Evolutionary conservation across 192 early-diverging fungal species (phyloP).

Genomic region (Podila clonocystis): DNA sequence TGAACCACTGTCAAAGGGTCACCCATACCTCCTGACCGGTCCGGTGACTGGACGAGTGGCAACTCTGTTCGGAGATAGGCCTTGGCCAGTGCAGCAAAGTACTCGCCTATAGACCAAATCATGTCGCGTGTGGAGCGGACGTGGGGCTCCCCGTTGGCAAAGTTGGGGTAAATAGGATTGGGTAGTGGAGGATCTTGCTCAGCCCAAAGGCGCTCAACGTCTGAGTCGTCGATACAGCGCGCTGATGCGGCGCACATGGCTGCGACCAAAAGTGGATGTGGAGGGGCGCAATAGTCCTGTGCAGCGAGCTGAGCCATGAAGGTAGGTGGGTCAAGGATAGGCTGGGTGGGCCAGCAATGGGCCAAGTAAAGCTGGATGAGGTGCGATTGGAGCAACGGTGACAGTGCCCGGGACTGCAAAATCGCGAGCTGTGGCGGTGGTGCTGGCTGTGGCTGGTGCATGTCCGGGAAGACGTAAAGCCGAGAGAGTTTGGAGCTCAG

Average conservation of each 20-base stretch:
- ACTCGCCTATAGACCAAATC: constrained; percentile 52
- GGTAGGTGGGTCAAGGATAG: constrained; percentile 41
- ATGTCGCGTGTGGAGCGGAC: constrained; percentile 42
- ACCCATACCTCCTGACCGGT: constrained; percentile 40
- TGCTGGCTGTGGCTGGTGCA: constrained; percentile 9
- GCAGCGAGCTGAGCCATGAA: constrained; percentile 45
- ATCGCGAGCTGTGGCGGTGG: constrained; percentile 47
- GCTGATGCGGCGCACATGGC: constrained; percentile 44
- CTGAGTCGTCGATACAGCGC: constrained; percentile 40
- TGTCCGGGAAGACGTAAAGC: constrained; percentile 45
- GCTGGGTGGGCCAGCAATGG: constrained; percentile 42
- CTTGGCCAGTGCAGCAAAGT: constrained; percentile 44
- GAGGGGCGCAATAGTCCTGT: constrained; percentile 43
- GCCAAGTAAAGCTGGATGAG: constrained; percentile 45
- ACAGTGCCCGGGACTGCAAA: constrained; percentile 40
- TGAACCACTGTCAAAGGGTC: constrained; percentile 48
- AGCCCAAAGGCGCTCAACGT: constrained; percentile 40
- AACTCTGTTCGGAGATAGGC: constrained; percentile 42
- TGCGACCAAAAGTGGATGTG: constrained; percentile 40
- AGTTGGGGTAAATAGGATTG: constrained; percentile 36
- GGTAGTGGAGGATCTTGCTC: constrained; percentile 45
- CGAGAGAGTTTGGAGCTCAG: constrained; percentile 50
- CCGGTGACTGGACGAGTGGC: constrained; percentile 42
- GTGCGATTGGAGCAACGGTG: constrained; percentile 46
- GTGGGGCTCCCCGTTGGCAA: constrained; percentile 41